Conservation (phyloP, 257 asterid genomes). For the Petunia axillaris region DNA sequence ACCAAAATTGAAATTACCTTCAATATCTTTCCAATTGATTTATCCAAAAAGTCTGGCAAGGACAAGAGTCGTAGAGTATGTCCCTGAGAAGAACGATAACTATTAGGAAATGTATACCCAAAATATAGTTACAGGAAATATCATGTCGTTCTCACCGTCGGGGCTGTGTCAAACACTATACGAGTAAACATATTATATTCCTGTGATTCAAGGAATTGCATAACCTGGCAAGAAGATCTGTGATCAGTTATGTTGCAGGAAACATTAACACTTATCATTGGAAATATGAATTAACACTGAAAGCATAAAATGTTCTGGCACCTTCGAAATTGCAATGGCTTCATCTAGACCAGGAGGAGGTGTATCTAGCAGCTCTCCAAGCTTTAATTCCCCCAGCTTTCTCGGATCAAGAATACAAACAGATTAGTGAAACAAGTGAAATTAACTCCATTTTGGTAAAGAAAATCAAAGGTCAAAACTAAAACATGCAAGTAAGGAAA, state of each 20-base stretch:
- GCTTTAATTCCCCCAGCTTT: slow-evolving; percentile 95
- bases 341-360: slow-evolving; percentile 99
- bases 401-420: slow-evolving; percentile 26
- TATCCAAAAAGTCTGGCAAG: slow-evolving; percentile 94
- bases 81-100: slow-evolving; percentile 64
- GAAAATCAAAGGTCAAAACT: not conserved
- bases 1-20: slow-evolving; percentile 53
- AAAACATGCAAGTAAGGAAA: not conserved
- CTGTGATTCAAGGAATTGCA: slow-evolving; percentile 86
- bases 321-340: slow-evolving; percentile 99
- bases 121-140: slow-evolving; percentile 25
- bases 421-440: slow-evolving; percentile 17
- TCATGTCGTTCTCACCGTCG: slow-evolving; percentile 70
- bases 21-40: slow-evolving; percentile 94
- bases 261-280: slow-evolving; percentile 28
- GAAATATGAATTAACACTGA: slow-evolving; percentile 9
- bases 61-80: slow-evolving; percentile 89
- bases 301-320: slow-evolving; percentile 33
- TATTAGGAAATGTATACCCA: slow-evolving; percentile 22
- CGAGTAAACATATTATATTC: slow-evolving; percentile 97
- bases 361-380: slow-evolving; percentile 97
- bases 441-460: slow-evolving; percentile 19
- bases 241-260: slow-evolving; percentile 39
- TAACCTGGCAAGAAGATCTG: slow-evolving; percentile 65
- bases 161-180: slow-evolving; percentile 96